A percentile compares a stretch with the other conserved stretches of the same genome.
Conservation (phyloP, 1,139 yeast genomes). For the Suhomyces taliae region DNA sequence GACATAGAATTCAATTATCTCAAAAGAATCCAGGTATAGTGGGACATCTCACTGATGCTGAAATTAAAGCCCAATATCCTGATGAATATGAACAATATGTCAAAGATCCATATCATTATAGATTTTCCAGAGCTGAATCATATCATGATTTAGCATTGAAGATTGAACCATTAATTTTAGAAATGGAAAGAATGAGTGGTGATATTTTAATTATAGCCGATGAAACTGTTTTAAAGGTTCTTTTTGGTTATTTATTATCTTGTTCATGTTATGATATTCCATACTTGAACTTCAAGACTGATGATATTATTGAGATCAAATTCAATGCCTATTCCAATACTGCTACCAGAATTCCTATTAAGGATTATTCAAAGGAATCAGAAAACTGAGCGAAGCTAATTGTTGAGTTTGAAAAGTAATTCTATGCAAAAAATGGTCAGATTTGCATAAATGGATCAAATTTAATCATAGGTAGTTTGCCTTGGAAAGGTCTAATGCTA, state of each 20-base stretch:
- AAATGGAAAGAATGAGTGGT: slow-evolving; percentile 88
- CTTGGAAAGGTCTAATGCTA: too few species aligned
- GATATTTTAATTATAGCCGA: slow-evolving; percentile 91
- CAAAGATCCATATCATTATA: slow-evolving; percentile 86
- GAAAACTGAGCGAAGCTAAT: too few species aligned
- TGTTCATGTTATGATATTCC: slow-evolving; percentile 88
- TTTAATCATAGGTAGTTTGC: too few species aligned
- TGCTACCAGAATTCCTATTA: slow-evolving; percentile 50
- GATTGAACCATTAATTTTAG: slow-evolving; percentile 88
- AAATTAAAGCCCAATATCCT: slow-evolving; percentile 62
- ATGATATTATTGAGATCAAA: slow-evolving; percentile 82
- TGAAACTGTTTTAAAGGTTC: slow-evolving; percentile 82
- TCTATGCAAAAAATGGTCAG: too few species aligned
- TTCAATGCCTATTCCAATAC: slow-evolving; percentile 85
- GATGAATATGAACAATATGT: slow-evolving; percentile 65
- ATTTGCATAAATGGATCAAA: too few species aligned
- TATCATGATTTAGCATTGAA: slow-evolving; percentile 95
- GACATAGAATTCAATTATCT: slow-evolving; percentile 78
- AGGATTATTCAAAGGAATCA: slow-evolving; percentile 8
- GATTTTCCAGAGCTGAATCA: slow-evolving; percentile 90
- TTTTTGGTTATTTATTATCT: slow-evolving; percentile 94
- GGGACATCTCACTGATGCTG: slow-evolving; percentile 63
- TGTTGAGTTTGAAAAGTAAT: too few species aligned
- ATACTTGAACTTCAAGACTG: slow-evolving; percentile 67
- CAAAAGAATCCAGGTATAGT: slow-evolving; percentile 92